A percentile compares a stretch with the other conserved stretches of the same genome.
Conservation (phyloP, 768 basidiomycete genomes). For the Termitomyces sp. region DNA sequence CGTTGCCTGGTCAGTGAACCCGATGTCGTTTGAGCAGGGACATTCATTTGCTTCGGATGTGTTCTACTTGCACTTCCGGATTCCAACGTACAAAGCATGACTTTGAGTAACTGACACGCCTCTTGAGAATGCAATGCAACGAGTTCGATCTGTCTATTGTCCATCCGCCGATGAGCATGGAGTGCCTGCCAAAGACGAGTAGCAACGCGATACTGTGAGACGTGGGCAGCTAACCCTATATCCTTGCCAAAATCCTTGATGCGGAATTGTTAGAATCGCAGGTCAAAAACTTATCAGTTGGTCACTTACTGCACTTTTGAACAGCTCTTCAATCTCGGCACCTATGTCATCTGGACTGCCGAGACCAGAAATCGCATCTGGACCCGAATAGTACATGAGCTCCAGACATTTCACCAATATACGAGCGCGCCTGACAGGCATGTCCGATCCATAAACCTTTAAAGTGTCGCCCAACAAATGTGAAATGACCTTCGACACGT, state of each 20-base stretch:
- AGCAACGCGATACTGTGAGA: constrained; percentile 44
- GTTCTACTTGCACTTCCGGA: constrained; percentile 21
- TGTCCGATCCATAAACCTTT: constrained; percentile 39
- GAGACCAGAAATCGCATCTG: constrained; percentile 17
- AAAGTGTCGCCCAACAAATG: constrained; percentile 44
- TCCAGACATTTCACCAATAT: constrained; percentile 51
- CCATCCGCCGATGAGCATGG: constrained; percentile 54
- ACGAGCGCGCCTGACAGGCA: constrained; percentile 57
- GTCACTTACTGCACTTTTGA: constrained; percentile 33
- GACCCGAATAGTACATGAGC: constrained; percentile 34
- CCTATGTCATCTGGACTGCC: constrained; percentile 30
- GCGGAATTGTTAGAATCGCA: not conserved
- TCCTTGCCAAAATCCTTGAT: constrained; percentile 31
- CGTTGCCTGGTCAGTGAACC: constrained; percentile 9
- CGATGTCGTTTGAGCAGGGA: constrained; percentile 12
- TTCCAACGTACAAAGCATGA: constrained; percentile 20
- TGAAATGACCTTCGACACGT: constrained; percentile 33
- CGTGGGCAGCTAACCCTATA: constrained; percentile 23
- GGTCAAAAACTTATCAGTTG: not conserved
- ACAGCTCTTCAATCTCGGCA: constrained; percentile 34
- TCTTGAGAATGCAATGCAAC: constrained; percentile 49
- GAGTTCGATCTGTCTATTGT: constrained; percentile 34
- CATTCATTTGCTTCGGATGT: constrained; percentile 15
- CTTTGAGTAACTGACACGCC: constrained; percentile 44
- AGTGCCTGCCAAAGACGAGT: constrained; percentile 67